Evolutionary conservation across 2,329 filamentous ascomycete species (phyloP), one percentile per base, ranked within the genome.

Genomic region (Botrytis squamosa): DNA sequence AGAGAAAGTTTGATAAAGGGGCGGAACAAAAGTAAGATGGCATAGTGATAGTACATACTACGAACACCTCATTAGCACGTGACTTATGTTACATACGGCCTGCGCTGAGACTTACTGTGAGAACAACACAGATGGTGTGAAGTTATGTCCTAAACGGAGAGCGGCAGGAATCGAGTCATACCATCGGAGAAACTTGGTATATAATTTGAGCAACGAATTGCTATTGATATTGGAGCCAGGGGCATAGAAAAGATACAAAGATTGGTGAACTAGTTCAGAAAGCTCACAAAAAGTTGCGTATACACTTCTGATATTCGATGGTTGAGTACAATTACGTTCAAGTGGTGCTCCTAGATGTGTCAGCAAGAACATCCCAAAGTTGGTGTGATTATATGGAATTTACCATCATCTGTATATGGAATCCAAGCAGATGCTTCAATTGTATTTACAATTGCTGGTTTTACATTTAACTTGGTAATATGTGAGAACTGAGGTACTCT

Each of bases 11-110:
- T 80, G 63, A 80, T 78, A 55, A 94, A 85, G 0, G 92, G 92
- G 10, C 92, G 86, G 80, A 94, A 94, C 1, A 94, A 86, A n/a
- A 93, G 86, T 0, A 92, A 81, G n/a, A 91, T 90, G 44, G 89
- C 87, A 75, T 90, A 91, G 78, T 92, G 88, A 79, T 92, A 92
- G 76, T 92, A 89, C 90, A 92, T 91, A 80, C 89, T 91, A 74
- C 9, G 20, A 16, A 12, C 69, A n/a, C 12, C 75, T 44, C 38
- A 8, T 66, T 36, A 59, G 16, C 42, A 57, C 33, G 9, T 42
- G 25, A 33, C 8, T 33, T 7, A 4, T 40, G 6, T 40, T 22
- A 33, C 22, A 18, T 36, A 16, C 9, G 20, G 33, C 16, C 38
- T 25, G 8, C 33, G 8, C 12, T 40, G 20, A 12, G 38, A 86